Conservation (phyloP, 441 rosid genomes). For the Jatropha podagrica region DNA sequence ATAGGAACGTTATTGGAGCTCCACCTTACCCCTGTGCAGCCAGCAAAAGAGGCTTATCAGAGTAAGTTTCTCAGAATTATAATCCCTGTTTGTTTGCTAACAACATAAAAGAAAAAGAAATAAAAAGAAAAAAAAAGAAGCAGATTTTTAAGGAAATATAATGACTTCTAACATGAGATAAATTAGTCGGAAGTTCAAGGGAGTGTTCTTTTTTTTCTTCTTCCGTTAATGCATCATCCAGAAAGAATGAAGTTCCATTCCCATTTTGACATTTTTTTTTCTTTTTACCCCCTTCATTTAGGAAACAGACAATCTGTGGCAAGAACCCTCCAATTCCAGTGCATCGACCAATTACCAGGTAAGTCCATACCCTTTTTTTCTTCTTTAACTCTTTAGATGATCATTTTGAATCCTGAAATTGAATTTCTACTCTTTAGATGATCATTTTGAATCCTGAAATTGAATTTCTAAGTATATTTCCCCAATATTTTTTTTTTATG, state of each 20-base stretch:
- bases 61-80: constrained; percentile 42
- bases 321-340: constrained; percentile 49
- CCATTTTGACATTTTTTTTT: background rate
- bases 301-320: constrained; percentile 43
- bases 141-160: background rate
- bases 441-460: constrained; percentile 11
- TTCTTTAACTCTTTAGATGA: background rate
- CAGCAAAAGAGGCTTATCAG: constrained; percentile 64
- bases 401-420: constrained; percentile 11
- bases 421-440: background rate
- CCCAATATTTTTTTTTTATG: constrained; percentile 22
- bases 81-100: background rate
- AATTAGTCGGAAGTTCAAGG: background rate
- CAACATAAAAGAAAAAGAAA: background rate
- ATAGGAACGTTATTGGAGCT: constrained; percentile 57
- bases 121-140: background rate
- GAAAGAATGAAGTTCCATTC: background rate
- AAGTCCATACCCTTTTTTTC: constrained; percentile 15
- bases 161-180: background rate
- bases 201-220: background rate
- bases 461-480: constrained; percentile 11
- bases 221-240: background rate
- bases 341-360: constrained; percentile 95
- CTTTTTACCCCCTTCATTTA: constrained; percentile 17
- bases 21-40: constrained; percentile 61